Conservation (phyloP, 176 grass and related monocot species). For the Tuctoria greenei region DNA sequence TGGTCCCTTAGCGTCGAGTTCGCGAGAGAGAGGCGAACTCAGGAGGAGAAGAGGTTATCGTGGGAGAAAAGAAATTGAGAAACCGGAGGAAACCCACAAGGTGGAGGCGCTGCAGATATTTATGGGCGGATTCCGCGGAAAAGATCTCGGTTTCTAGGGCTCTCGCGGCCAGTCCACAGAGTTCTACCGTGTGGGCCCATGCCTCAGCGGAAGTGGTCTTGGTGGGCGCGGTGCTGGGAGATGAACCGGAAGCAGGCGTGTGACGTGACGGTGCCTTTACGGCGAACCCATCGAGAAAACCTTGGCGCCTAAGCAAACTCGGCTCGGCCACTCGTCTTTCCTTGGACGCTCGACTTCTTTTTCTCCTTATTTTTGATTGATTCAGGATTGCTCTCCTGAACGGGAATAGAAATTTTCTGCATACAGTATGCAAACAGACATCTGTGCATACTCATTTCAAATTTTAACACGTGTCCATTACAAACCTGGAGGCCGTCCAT, state of each 20-base stretch:
- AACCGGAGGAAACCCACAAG: not conserved
- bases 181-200: not conserved
- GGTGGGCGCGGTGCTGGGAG: not conserved
- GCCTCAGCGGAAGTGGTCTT: not conserved
- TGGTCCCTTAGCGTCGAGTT: not conserved
- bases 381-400: not conserved
- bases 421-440: too few species aligned
- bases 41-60: not conserved
- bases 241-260: not conserved
- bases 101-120: not conserved
- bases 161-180: not conserved
- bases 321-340: not conserved
- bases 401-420: too few species aligned
- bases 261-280: slow-evolving; percentile 37
- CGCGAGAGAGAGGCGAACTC: not conserved
- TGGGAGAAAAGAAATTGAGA: not conserved
- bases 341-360: not conserved
- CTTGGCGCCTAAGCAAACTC: slow-evolving; percentile 40
- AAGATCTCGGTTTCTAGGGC: slow-evolving; percentile 32
- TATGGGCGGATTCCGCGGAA: slow-evolving; percentile 17
- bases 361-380: not conserved
- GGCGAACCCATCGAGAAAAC: slow-evolving; percentile 28
- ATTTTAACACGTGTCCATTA: too few species aligned
- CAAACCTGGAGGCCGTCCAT: too few species aligned
- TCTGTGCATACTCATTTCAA: too few species aligned